These are phyloP conservation scores for Fusarium paranaense DNA, from an alignment of 2,329 filamentous ascomycete genomes.

Conservation along the genomic window DNA sequence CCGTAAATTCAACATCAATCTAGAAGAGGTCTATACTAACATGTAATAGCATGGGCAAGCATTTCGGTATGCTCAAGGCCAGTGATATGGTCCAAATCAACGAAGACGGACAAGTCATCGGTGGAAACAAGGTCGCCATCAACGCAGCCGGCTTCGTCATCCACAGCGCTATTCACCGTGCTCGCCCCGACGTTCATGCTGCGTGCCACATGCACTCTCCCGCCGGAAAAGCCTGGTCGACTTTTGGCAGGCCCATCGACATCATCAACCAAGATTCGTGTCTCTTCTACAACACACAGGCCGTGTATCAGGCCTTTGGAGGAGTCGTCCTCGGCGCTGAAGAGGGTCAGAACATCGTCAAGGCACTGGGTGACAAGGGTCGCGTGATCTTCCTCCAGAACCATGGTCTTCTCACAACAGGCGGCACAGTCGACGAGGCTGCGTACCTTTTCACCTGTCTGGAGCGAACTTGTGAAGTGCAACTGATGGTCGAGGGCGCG, in stretches of 20 bases:
- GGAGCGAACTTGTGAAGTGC: conserved; percentile 47
- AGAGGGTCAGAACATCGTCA: conserved; percentile 68
- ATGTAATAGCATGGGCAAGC: conserved; percentile 56
- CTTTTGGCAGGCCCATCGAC: conserved; percentile 66
- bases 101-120: conserved; percentile 48
- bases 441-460: conserved; percentile 67
- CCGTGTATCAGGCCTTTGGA: conserved; percentile 69
- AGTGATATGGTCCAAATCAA: conserved; percentile 71
- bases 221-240: conserved; percentile 69
- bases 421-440: conserved; percentile 73
- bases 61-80: conserved; percentile 70
- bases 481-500: conserved; percentile 45
- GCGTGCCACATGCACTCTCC: conserved; percentile 70
- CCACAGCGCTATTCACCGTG: conserved; percentile 69
- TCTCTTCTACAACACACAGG: conserved; percentile 66
- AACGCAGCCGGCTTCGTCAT: conserved; percentile 73
- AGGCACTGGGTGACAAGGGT: conserved; percentile 62
- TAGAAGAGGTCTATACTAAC: background rate
- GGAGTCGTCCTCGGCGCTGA: conserved; percentile 70
- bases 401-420: conserved; percentile 72
- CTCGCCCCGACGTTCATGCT: conserved; percentile 67
- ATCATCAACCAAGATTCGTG: conserved; percentile 71
- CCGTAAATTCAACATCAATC: conserved; percentile 47
- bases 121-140: conserved; percentile 64
- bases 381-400: conserved; percentile 70